phyloP scores from a whole-genome alignment of 352 stramenopile genomes.

The Phytophthora vignae region DNA sequence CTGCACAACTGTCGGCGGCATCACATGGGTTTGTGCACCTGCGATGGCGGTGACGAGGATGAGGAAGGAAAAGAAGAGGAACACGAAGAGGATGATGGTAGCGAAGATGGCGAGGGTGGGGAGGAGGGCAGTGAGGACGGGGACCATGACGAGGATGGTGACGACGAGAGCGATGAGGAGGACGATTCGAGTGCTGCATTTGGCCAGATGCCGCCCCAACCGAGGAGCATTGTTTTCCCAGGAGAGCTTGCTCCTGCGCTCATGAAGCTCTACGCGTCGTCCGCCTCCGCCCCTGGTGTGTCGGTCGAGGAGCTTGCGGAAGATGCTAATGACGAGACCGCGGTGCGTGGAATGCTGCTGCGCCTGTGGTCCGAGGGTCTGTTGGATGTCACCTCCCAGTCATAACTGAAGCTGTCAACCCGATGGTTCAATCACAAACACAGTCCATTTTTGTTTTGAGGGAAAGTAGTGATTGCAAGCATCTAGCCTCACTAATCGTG shows the following conservation, averaged over 20 bases:
- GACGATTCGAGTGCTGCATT: conserved; percentile 40
- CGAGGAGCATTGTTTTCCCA: conserved; percentile 72
- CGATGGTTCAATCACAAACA: conserved; percentile 53
- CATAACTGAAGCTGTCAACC: conserved; percentile 18
- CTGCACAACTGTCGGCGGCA: conserved; percentile 79
- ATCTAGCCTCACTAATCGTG: conserved; percentile 27
- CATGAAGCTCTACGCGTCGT: conserved; percentile 77
- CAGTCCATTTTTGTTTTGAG: conserved; percentile 40
- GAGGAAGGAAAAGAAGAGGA: conserved; percentile 31
- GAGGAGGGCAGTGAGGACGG: conserved; percentile 36
- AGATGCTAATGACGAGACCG: conserved; percentile 54
- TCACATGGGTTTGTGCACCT: conserved; percentile 88
- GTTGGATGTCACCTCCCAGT: conserved; percentile 44
- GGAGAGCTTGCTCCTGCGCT: conserved; percentile 64
- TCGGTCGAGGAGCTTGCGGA: conserved; percentile 56
- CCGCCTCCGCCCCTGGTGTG: conserved; percentile 22
- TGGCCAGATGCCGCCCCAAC: conserved; percentile 48
- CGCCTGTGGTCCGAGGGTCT: conserved; percentile 82
- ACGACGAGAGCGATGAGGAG: conserved; percentile 42
- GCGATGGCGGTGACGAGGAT: conserved; percentile 42
- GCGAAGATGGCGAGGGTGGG: conserved; percentile 27
- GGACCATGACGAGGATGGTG: conserved; percentile 41
- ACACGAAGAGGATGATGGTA: conserved; percentile 35
- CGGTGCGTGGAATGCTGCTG: conserved; percentile 83
- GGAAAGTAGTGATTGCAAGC: conserved; percentile 35